These are phyloP conservation scores for Pseudogymnoascus sp. DNA, from an alignment of 2,329 filamentous ascomycete species.

Conservation along the genomic window DNA sequence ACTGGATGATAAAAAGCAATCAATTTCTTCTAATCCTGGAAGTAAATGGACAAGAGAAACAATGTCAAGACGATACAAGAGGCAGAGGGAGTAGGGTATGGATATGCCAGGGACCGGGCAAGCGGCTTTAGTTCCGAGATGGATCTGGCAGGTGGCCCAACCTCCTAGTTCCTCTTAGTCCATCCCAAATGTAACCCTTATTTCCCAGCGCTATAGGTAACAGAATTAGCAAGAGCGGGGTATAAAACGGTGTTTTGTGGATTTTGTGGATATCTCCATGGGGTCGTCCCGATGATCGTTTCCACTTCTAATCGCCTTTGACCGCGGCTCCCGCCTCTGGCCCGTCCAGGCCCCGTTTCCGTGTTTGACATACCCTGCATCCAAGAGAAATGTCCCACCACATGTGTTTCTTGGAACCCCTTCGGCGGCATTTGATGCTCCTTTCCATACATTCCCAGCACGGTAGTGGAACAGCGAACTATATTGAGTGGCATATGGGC, in stretches of 20 bases:
- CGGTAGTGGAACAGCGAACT: background rate
- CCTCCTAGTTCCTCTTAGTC: slow-evolving; percentile 15
- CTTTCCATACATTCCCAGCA: background rate
- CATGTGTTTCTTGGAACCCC: background rate
- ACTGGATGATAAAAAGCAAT: slow-evolving; percentile 10
- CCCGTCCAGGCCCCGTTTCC: background rate
- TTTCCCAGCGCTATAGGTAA: background rate
- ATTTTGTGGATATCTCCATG: background rate
- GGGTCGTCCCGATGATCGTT: background rate
- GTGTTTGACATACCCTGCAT: slow-evolving; percentile 5
- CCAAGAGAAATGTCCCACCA: background rate
- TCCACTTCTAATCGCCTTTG: background rate
- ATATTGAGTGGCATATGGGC: background rate
- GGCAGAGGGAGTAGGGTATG: slow-evolving; percentile 6
- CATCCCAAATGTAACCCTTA: background rate
- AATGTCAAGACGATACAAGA: slow-evolving; percentile 3
- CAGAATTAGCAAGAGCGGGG: background rate
- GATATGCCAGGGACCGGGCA: background rate
- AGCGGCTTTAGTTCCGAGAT: slow-evolving; percentile 14
- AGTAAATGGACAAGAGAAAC: slow-evolving; percentile 8
- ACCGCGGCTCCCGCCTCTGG: background rate
- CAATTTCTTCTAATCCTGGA: slow-evolving; percentile 12
- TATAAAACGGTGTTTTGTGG: slow-evolving; percentile 10
- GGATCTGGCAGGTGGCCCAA: slow-evolving; percentile 18
- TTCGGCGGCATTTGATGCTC: background rate